Conservation (phyloP, 306 rosid species). For the Ceratonia siliqua region DNA sequence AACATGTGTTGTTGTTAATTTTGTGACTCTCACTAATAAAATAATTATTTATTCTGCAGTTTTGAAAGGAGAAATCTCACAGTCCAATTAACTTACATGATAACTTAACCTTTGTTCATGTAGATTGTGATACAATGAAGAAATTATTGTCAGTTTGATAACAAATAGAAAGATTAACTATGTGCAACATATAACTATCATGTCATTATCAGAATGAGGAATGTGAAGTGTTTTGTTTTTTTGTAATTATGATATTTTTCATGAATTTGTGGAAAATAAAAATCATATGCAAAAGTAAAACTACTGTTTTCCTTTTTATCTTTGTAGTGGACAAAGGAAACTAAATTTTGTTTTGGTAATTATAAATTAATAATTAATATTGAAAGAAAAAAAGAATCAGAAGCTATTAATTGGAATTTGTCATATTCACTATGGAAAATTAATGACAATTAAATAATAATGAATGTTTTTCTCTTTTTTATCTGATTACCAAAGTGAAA, state of each 20-base stretch:
- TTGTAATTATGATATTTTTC: not conserved
- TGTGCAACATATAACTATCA: constrained; percentile 14
- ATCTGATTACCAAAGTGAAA: too few relatives aligned
- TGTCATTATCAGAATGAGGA: constrained; percentile 22
- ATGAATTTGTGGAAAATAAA: not conserved
- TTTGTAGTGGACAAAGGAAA: not conserved
- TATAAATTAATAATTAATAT: too few relatives aligned
- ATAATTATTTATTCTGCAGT: too few relatives aligned
- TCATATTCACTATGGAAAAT: too few relatives aligned
- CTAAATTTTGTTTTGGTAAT: too few relatives aligned
- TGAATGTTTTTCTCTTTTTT: too few relatives aligned
- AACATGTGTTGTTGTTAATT: too few relatives aligned
- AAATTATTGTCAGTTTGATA: not conserved
- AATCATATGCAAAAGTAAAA: not conserved
- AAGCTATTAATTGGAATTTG: too few relatives aligned
- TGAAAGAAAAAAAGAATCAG: too few relatives aligned
- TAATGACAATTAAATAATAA: too few relatives aligned
- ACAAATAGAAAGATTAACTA: not conserved
- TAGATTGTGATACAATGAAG: not conserved
- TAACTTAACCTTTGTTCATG: not conserved
- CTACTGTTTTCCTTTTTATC: not conserved
- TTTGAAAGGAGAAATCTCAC: too few relatives aligned
- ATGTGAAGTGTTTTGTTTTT: not conserved
- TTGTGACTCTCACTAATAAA: too few relatives aligned
- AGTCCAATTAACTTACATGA: not conserved